Conservation (phyloP, 352 stramenopile species). For the Aphanomyces astaci region DNA sequence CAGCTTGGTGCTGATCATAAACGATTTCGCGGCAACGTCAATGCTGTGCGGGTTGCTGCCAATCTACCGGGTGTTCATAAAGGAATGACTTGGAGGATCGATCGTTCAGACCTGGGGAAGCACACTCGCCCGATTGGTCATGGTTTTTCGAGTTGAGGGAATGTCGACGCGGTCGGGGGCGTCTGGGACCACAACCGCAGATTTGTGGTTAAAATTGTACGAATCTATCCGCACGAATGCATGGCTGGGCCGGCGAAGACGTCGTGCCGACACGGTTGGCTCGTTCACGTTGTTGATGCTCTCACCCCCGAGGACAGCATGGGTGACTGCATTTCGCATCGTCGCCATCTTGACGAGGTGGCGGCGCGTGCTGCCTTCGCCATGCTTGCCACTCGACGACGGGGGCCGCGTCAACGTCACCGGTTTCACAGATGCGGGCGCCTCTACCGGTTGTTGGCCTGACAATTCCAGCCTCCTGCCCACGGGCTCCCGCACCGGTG, state of each 20-base stretch:
- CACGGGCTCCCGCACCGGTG: neutral
- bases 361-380: neutral
- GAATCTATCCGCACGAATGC: neutral
- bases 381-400: neutral
- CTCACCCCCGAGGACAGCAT: neutral
- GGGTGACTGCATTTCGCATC: neutral
- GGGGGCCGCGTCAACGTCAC: neutral
- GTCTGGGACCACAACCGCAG: neutral
- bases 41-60: neutral
- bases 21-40: neutral
- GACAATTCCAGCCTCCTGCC: neutral
- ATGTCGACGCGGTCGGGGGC: slow-evolving; percentile 16
- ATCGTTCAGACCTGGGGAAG: neutral
- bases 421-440: neutral
- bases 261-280: neutral
- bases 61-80: neutral
- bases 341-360: neutral
- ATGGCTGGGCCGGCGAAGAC: neutral
- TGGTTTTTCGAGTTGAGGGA: neutral
- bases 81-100: neutral
- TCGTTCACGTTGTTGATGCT: neutral
- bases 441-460: neutral
- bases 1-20: neutral
- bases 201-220: neutral
- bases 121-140: neutral